phyloP scores from a whole-genome alignment of 805 yeast species.

The Wickerhamomyces hampshirensis region DNA sequence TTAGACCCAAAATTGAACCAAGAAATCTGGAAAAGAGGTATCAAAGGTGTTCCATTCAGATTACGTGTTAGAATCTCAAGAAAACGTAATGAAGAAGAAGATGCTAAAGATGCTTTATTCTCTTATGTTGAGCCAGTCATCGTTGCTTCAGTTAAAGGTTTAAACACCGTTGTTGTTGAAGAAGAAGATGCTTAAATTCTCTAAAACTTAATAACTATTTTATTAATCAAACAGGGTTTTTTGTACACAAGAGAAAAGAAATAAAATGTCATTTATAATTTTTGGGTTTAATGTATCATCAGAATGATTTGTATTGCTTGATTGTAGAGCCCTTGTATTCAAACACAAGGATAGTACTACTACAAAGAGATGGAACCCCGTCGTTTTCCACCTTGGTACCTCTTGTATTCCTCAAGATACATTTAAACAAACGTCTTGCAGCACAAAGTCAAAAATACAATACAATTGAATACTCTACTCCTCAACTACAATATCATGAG shows the following conservation, averaged over 20 bases:
- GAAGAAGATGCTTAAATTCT: slow-evolving; percentile 33
- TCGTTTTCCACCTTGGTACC: too few species aligned
- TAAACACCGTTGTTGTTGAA: slow-evolving; percentile 95
- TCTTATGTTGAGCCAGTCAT: slow-evolving; percentile 96
- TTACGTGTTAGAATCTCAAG: slow-evolving; percentile 97
- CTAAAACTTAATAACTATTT: slow-evolving; percentile 5
- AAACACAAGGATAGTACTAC: too few species aligned
- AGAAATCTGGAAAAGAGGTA: slow-evolving; percentile 99
- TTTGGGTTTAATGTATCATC: slow-evolving; percentile 8
- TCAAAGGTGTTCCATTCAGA: slow-evolving; percentile 98
- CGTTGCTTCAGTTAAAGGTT: slow-evolving; percentile 95
- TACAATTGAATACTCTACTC: too few species aligned
- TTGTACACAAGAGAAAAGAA: too few species aligned
- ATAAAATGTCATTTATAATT: slow-evolving; percentile 16
- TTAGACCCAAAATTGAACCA: slow-evolving; percentile 98
- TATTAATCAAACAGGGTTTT: slow-evolving; percentile 2
- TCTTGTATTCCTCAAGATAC: too few species aligned
- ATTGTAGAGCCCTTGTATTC: too few species aligned
- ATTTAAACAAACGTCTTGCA: too few species aligned
- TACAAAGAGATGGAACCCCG: too few species aligned
- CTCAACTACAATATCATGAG: too few species aligned
- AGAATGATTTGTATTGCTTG: neutral
- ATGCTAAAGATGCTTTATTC: slow-evolving; percentile 95
- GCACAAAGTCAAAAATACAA: too few species aligned
- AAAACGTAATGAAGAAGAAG: slow-evolving; percentile 99